Evolutionary conservation across 2,329 filamentous ascomycete species (phyloP).

Genomic region (Coniochaeta pulveracea): DNA sequence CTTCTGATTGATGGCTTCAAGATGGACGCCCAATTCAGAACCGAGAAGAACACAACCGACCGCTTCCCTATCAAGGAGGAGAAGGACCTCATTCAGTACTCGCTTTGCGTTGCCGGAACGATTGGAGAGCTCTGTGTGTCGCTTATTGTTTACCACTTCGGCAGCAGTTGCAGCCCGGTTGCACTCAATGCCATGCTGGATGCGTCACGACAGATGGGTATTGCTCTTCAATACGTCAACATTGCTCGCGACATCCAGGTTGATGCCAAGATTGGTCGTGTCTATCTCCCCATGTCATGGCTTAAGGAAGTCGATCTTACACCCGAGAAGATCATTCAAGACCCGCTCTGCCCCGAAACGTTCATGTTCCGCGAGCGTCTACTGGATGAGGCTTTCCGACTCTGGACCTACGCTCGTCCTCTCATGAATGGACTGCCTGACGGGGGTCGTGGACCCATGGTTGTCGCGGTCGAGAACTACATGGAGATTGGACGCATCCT

Average conservation of each 20-base stretch:
- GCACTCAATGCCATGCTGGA: not conserved
- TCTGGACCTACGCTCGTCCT: conserved; percentile 41
- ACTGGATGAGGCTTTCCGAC: conserved; percentile 46
- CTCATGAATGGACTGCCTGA: conserved; percentile 51
- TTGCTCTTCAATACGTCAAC: conserved; percentile 67
- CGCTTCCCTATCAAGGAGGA: conserved; percentile 48
- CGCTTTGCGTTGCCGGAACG: conserved; percentile 58
- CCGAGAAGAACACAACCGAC: not conserved
- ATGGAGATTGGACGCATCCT: conserved; percentile 14
- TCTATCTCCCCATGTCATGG: conserved; percentile 59
- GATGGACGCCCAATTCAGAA: conserved; percentile 50
- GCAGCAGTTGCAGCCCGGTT: conserved; percentile 42
- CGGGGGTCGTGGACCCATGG: conserved; percentile 38
- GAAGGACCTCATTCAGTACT: conserved; percentile 49
- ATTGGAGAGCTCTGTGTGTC: conserved; percentile 59
- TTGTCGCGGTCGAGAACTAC: conserved; percentile 13
- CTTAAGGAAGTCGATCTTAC: conserved; percentile 44
- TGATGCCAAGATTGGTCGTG: conserved; percentile 53
- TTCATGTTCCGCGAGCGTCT: conserved; percentile 40
- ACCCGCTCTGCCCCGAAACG: conserved; percentile 33
- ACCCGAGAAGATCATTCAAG: conserved; percentile 39
- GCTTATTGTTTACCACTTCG: conserved; percentile 50
- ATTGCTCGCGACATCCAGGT: conserved; percentile 63
- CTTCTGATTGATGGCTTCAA: conserved; percentile 57
- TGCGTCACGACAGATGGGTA: conserved; percentile 45